A percentile compares a stretch with the other conserved stretches of the same genome.
Conservation (phyloP, 495 filamentous ascomycete genomes). For the Annulohypoxylon nitens region DNA sequence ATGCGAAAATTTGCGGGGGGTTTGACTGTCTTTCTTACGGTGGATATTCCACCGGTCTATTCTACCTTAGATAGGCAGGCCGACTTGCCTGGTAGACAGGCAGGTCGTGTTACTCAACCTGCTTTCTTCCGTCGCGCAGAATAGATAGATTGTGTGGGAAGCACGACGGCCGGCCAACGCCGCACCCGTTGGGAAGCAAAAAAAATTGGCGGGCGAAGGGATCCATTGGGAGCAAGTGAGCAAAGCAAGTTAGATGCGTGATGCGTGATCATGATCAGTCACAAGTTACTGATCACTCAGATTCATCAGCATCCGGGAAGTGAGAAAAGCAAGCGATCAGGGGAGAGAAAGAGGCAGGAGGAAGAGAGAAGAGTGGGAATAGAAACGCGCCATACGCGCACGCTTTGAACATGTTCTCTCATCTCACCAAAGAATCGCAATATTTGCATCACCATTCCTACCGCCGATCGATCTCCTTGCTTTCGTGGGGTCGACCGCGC, state of each 20-base stretch:
- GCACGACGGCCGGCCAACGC: conserved; percentile 12
- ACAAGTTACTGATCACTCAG: neutral
- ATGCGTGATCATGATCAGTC: conserved; percentile 11
- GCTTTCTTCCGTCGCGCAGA: neutral
- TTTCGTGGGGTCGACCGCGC: conserved; percentile 28
- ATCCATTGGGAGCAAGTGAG: neutral
- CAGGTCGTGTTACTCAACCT: neutral
- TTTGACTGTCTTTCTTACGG: neutral
- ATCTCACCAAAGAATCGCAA: conserved; percentile 33
- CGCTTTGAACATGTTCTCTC: conserved; percentile 13
- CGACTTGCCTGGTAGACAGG: neutral
- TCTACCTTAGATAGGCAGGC: neutral
- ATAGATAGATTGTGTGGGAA: neutral
- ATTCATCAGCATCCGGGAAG: too few species aligned
- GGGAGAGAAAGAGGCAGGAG: neutral
- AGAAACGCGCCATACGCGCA: conserved; percentile 7
- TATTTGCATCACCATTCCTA: conserved; percentile 18
- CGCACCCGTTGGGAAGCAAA: conserved; percentile 22
- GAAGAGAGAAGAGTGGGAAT: neutral
- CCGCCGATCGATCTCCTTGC: conserved; percentile 25
- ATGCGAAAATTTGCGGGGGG: neutral
- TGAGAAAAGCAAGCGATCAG: neutral
- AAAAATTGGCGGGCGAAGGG: neutral
- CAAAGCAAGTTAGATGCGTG: conserved; percentile 12
- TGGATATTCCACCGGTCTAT: neutral